Conservation (phyloP, 148 eudicot species). For the Rhododendron henanense region DNA sequence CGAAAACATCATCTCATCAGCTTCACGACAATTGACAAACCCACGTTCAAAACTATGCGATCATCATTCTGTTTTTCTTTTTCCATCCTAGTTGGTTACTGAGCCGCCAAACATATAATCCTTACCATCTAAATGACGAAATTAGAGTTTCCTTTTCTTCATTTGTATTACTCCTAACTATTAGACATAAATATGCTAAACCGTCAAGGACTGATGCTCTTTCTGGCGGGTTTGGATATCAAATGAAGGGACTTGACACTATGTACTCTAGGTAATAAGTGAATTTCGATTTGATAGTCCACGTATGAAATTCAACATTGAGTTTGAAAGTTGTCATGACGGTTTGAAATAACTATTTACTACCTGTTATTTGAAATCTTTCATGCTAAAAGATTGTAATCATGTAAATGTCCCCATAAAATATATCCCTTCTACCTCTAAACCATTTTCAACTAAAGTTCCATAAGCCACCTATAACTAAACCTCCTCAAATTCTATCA, state of each 20-base stretch:
- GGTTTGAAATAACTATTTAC: background rate
- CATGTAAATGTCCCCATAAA: background rate
- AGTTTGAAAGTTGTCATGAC: background rate
- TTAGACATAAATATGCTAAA: background rate
- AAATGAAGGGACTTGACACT: background rate
- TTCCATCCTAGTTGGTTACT: background rate
- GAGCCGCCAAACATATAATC: background rate
- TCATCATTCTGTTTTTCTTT: background rate
- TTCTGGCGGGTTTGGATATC: background rate
- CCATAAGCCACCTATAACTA: background rate
- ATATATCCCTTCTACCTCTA: background rate
- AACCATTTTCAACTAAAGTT: background rate
- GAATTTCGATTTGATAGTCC: background rate
- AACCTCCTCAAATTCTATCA: background rate
- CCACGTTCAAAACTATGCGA: background rate
- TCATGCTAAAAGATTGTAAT: background rate
- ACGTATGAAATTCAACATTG: background rate
- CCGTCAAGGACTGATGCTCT: background rate
- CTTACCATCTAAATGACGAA: background rate
- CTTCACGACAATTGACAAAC: background rate
- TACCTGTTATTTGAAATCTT: background rate
- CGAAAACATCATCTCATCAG: background rate
- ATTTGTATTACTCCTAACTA: background rate
- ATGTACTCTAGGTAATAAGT: background rate
- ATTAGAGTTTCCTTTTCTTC: background rate